These are phyloP conservation scores for Plasmodium knowlesi DNA, from an alignment of 169 alveolate genomes.

Conservation along the genomic window DNA sequence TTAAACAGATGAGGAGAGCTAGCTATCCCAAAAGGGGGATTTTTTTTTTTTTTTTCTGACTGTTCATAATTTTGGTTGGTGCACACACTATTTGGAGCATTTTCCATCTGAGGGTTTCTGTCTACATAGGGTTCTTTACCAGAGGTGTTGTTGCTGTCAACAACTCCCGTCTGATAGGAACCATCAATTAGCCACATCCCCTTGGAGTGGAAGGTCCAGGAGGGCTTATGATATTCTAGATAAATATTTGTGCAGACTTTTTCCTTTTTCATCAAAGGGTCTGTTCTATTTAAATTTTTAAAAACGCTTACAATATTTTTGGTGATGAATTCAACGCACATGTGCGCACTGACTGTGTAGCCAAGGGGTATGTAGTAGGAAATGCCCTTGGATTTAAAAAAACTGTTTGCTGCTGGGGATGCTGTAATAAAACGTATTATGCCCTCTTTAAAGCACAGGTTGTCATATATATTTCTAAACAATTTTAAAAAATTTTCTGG, in stretches of 20 bases:
- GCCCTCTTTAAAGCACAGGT: constrained; percentile 49
- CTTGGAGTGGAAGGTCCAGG: constrained; percentile 72
- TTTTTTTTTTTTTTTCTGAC: constrained; percentile 29
- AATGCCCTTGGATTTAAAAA: constrained; percentile 75
- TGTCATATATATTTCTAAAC: constrained; percentile 66
- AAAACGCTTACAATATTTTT: constrained; percentile 26
- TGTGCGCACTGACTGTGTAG: constrained; percentile 37
- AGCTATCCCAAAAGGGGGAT: background rate
- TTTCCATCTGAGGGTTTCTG: background rate
- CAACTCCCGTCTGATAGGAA: background rate
- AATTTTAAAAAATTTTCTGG: constrained; percentile 77
- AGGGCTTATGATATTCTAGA: constrained; percentile 62
- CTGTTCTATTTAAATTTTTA: constrained; percentile 18
- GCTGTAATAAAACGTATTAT: constrained; percentile 80
- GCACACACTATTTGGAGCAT: background rate
- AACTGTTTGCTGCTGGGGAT: constrained; percentile 83
- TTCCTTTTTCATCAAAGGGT: constrained; percentile 5
- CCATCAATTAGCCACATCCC: constrained; percentile 67
- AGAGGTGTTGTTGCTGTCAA: background rate
- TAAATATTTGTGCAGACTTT: constrained; percentile 12
- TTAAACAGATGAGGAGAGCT: background rate
- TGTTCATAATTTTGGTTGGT: background rate
- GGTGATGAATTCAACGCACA: constrained; percentile 57
- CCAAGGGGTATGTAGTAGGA: constrained; percentile 65
- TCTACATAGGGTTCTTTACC: background rate